Conservation (phyloP, 352 stramenopile species). For the Phytophthora colocasiae region DNA sequence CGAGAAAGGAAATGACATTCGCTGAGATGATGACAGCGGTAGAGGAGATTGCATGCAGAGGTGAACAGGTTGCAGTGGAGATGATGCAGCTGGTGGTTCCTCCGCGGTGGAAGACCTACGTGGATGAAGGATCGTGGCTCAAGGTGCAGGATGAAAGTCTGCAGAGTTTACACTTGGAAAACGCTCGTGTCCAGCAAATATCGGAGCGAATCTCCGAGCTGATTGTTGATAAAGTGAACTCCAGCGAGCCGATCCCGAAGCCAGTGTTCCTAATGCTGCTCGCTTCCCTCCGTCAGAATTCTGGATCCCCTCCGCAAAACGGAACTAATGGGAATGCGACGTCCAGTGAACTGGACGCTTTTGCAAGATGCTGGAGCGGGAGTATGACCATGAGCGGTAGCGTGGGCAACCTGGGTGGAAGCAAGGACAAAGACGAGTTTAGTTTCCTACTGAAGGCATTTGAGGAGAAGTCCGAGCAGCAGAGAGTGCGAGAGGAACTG, state of each 20-base stretch:
- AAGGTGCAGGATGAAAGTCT: constrained; percentile 51
- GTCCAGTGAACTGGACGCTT: constrained; percentile 37
- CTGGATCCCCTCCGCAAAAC: constrained; percentile 33
- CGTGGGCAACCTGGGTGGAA: constrained; percentile 27
- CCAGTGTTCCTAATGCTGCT: constrained; percentile 55
- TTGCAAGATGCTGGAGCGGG: constrained; percentile 41
- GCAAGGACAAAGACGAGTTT: constrained; percentile 68
- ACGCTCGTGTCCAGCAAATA: constrained; percentile 50
- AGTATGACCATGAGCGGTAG: constrained; percentile 53
- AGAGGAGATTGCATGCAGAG: constrained; percentile 60
- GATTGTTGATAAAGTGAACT: constrained; percentile 57
- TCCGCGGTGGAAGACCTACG: constrained; percentile 48
- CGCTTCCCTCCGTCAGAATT: constrained; percentile 56
- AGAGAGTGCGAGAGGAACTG: constrained; percentile 60
- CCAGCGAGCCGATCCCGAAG: constrained; percentile 58
- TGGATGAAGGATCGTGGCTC: constrained; percentile 48
- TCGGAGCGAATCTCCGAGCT: constrained; percentile 52
- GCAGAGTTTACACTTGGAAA: constrained; percentile 50
- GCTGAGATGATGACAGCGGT: constrained; percentile 59
- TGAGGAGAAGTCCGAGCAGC: constrained; percentile 64
- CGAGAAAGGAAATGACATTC: constrained; percentile 67
- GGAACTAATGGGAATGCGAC: constrained; percentile 26
- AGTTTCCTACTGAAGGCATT: constrained; percentile 74
- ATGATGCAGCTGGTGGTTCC: constrained; percentile 57
- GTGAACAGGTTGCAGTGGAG: constrained; percentile 63